phyloP scores from a whole-genome alignment of 768 basidiomycete genomes.

The Vishniacozyma victoriae region DNA sequence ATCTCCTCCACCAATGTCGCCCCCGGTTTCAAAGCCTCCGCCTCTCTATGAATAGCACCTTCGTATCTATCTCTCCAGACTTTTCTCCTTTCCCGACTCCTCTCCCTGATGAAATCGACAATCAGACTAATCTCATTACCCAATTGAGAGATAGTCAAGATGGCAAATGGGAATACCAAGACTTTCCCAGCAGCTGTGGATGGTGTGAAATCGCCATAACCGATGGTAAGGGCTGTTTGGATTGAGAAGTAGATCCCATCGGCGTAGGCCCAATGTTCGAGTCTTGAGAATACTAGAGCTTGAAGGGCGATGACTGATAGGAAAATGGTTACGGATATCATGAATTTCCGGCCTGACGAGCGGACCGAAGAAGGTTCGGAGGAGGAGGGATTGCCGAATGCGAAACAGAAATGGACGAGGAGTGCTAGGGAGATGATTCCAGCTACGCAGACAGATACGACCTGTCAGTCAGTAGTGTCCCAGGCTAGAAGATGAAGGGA shows the following conservation, averaged over 20 bases:
- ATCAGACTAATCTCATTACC: slow-evolving; percentile 43
- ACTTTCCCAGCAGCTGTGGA: slow-evolving; percentile 29
- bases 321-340: slow-evolving; percentile 34
- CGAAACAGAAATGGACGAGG: slow-evolving; percentile 30
- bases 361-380: slow-evolving; percentile 16
- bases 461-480: no score
- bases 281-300: slow-evolving; percentile 39
- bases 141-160: slow-evolving; percentile 45
- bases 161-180: slow-evolving; percentile 38
- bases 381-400: slow-evolving; percentile 6
- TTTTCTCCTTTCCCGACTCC: slow-evolving; percentile 27
- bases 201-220: slow-evolving; percentile 32
- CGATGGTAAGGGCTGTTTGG: slow-evolving; percentile 30
- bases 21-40: slow-evolving; percentile 19
- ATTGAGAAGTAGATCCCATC: slow-evolving; percentile 30
- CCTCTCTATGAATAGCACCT: slow-evolving; percentile 26
- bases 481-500: no score
- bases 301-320: slow-evolving; percentile 39
- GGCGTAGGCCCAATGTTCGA: slow-evolving; percentile 45
- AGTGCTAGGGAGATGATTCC: slow-evolving; percentile 34
- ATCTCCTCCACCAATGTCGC: slow-evolving; percentile 44
- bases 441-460: slow-evolving; percentile 23
- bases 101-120: slow-evolving; percentile 33
- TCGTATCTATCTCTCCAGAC: slow-evolving; percentile 40
- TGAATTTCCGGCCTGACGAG: slow-evolving; percentile 31